A percentile compares a stretch with the other conserved stretches of the same genome.
phyloP scores from a whole-genome alignment of 768 basidiomycete genomes.

The Psilocybe tampanensis region DNA sequence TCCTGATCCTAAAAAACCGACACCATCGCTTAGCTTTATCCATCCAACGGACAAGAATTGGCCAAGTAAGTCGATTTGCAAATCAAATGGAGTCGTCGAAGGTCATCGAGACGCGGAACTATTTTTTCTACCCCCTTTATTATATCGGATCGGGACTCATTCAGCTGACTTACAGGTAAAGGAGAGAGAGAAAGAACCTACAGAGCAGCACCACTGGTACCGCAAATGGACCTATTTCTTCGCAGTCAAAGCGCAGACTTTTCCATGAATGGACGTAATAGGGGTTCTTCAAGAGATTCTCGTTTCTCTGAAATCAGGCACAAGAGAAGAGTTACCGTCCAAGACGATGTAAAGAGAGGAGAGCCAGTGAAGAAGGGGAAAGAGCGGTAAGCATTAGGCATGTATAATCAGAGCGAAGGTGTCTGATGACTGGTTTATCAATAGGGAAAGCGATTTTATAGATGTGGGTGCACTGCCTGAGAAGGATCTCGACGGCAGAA shows the following conservation, averaged over 20 bases:
- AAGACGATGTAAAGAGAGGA: neutral
- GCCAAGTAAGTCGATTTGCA: slow-evolving; percentile 17
- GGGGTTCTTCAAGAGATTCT: neutral
- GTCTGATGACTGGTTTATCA: neutral
- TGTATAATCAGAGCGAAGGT: neutral
- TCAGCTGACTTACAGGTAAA: neutral
- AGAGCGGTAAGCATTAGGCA: neutral
- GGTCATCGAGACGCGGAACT: neutral
- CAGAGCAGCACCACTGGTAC: slow-evolving; percentile 38
- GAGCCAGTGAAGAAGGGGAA: neutral
- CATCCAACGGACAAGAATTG: slow-evolving; percentile 53
- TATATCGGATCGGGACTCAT: neutral
- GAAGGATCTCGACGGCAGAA: too few relatives aligned
- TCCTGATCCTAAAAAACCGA: neutral
- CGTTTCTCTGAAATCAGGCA: neutral
- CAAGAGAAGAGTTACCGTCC: neutral
- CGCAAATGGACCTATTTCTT: slow-evolving; percentile 47
- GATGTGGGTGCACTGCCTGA: neutral
- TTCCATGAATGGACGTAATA: neutral
- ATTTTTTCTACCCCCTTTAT: neutral
- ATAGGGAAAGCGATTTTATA: neutral
- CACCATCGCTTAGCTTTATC: slow-evolving; percentile 36
- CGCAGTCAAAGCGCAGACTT: slow-evolving; percentile 18
- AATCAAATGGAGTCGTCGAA: neutral
- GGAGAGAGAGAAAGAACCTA: slow-evolving; percentile 6